Evolutionary conservation across 2,329 filamentous ascomycete species (phyloP), one percentile per base, ranked within the genome.

Genomic region (Trichoderma oligosporum): DNA sequence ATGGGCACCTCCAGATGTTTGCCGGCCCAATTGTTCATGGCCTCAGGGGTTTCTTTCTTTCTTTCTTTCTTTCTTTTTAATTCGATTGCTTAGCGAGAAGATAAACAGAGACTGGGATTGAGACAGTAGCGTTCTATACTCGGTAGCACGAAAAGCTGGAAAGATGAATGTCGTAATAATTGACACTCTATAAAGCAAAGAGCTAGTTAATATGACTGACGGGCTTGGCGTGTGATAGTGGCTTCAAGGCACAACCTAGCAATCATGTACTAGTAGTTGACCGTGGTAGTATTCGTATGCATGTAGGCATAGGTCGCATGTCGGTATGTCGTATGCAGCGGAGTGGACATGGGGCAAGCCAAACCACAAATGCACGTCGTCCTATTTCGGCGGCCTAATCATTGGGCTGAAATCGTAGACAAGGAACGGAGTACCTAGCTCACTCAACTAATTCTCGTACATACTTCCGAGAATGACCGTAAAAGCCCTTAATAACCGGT

Each of bases 321-420:
- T 29, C n/a, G 39, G 38, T 18, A 41, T 6, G n/a, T 22, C 18
- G 38, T 22, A 41, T 35, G 49, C 49, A 35, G 27, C 29, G 11
- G 22, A 20, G 18, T 14, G 33, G 16, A 35, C 39, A 54, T n/a
- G 51, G 18, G 41, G 33, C 27, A 12, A 35, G 31, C n/a, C n/a
- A n/a, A n/a, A n/a, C n/a, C n/a, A 4, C 25, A 20, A 39, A 38
- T 33, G 36, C 36, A 24, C 36, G 27, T 41, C 25, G 16, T 52
- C 25, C 25, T 45, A 20, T 46, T n/a, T n/a, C 44, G 27, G 44
- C 27, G 27, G 16, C 44, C 16, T 16, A 33, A 22, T n/a, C 31
- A 45, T 55, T 55, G 41, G 52, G 52, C 52, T 55, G 52, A 38
- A 55, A 55, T 55, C 39, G 22, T n/a, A n/a, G n/a, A n/a, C n/a